These are phyloP conservation scores for Scheffersomyces coipomensis DNA, from an alignment of 805 yeast species.

Conservation along the genomic window DNA sequence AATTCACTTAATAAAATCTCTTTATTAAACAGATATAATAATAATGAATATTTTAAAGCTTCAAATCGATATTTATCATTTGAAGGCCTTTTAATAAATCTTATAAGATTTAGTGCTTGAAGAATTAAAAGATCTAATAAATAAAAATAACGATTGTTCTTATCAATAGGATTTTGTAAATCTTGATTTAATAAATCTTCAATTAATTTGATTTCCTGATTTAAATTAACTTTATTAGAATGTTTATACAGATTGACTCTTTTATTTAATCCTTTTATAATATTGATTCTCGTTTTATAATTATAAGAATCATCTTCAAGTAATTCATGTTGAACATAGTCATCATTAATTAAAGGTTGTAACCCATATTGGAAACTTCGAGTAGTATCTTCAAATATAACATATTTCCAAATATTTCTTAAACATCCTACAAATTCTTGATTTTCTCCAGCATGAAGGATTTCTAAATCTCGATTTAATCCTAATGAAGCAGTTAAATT, in stretches of 20 bases:
- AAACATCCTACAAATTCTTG: not conserved
- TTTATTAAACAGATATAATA: not conserved
- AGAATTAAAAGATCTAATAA: not conserved
- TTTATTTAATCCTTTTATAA: not conserved
- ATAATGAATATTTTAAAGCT: not conserved
- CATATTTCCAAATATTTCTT: constrained; percentile 1
- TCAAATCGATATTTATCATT: not conserved
- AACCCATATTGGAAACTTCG: not conserved
- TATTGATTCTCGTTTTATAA: not conserved
- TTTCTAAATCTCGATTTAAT: not conserved
- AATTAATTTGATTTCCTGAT: not conserved
- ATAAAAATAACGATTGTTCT: not conserved
- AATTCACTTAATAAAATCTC: not conserved
- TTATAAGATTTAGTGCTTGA: not conserved
- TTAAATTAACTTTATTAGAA: not conserved
- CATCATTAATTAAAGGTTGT: not conserved
- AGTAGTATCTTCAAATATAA: not conserved
- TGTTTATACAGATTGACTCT: not conserved
- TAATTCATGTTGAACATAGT: constrained; percentile 1
- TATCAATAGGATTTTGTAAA: not conserved
- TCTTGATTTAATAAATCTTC: not conserved
- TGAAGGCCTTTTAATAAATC: not conserved
- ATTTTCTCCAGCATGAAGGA: not conserved
- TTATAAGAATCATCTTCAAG: not conserved
- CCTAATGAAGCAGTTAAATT: not conserved